Conservation (phyloP, 1,284 basidiomycete genomes). For the Trichosporon faecale region DNA sequence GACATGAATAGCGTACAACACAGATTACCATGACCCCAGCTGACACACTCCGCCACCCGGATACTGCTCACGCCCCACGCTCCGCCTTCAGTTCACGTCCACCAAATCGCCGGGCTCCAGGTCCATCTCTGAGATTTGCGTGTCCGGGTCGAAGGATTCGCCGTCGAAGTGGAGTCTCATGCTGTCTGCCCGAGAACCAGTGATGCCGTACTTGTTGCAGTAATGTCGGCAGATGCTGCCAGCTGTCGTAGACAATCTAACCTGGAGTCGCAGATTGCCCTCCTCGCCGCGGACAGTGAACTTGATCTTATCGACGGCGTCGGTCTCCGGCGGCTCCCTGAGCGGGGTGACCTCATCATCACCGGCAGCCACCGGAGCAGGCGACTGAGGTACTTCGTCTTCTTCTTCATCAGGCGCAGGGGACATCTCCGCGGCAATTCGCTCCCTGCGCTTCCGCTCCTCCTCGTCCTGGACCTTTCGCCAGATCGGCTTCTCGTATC, state of each 20-base stretch:
- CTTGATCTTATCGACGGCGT: constrained; percentile 6
- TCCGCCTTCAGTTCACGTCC: constrained; percentile 17
- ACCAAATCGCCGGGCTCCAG: constrained; percentile 36
- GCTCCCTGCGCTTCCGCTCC: constrained; percentile 2
- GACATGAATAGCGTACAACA: constrained; percentile 5
- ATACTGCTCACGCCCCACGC: neutral
- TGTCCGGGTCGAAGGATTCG: constrained; percentile 23
- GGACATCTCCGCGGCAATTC: neutral
- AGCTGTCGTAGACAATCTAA: constrained; percentile 6
- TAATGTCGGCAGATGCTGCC: constrained; percentile 24
- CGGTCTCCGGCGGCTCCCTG: neutral
- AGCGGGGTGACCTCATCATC: neutral
- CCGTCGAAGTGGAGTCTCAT: constrained; percentile 33
- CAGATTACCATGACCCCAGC: neutral
- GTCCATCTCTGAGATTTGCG: constrained; percentile 31
- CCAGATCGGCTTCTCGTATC: constrained; percentile 36
- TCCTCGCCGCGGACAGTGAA: constrained; percentile 16
- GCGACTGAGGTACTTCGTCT: neutral
- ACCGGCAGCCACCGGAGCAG: neutral
- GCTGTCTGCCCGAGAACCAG: constrained; percentile 15
- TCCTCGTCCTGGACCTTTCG: constrained; percentile 22
- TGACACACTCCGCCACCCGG: neutral
- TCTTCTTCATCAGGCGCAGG: neutral
- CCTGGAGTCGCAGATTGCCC: constrained; percentile 16
- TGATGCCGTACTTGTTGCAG: constrained; percentile 22